These are phyloP conservation scores for Lathyrus aphaca DNA, from an alignment of 306 rosid genomes.

Conservation along the genomic window DNA sequence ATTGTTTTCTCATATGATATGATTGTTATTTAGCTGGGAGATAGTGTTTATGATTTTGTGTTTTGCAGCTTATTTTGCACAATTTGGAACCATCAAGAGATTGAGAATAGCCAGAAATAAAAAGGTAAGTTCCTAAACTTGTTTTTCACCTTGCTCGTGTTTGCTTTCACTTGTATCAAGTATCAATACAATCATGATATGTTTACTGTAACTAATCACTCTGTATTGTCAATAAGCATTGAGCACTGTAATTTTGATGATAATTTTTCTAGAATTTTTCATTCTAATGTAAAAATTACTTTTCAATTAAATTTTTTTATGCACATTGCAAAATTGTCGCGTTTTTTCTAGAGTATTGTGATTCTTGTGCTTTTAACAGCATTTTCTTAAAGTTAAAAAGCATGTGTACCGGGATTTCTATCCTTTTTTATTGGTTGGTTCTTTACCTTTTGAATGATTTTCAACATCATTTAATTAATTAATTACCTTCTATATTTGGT, in stretches of 20 bases:
- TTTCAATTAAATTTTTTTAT: neutral
- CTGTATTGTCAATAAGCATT: neutral
- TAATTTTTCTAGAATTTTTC: neutral
- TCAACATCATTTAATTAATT: neutral
- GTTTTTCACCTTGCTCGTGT: neutral
- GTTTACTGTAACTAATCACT: neutral
- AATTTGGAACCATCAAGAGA: conserved; percentile 78
- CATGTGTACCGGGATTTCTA: neutral
- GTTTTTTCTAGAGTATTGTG: neutral
- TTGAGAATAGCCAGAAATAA: conserved; percentile 84
- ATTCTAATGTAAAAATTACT: neutral
- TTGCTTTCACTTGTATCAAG: neutral
- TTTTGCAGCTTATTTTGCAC: conserved; percentile 71
- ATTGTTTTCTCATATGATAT: neutral
- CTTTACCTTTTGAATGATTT: conserved; percentile 3
- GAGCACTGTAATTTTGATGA: neutral
- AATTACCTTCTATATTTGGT: neutral
- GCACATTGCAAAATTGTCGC: conserved; percentile 6
- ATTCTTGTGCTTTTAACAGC: neutral
- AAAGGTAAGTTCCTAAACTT: conserved; percentile 52
- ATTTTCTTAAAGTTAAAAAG: neutral
- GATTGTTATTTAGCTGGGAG: neutral
- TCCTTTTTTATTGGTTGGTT: neutral
- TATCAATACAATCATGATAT: neutral
- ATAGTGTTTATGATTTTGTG: neutral